Base-by-base conservation (phyloP, 1,139 yeast species). In the Meyerozyma smithsonii region DNA sequence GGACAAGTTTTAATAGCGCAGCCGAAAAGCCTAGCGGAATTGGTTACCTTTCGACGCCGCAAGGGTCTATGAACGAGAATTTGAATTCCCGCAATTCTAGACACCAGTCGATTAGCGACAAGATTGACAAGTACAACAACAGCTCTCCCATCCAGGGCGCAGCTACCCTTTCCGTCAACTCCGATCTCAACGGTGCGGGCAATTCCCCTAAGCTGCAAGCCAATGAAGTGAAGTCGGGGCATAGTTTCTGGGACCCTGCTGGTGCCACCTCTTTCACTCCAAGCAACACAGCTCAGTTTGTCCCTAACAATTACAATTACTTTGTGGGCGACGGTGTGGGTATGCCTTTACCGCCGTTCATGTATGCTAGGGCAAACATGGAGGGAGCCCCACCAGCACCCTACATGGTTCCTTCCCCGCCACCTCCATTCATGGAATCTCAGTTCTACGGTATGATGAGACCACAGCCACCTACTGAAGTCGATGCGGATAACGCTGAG, bases 181-280 rank as follows among this genome's bases (percentile, higher is more conserved):
- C 68, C 1, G 72, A 66, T 38, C 50, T 58, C 40, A 54, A 28
- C 23, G 32, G 28, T 12, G 26, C 26, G 11, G 19, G 39, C n/a
- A 40, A 35, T 11, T 28, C 25, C 6, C 20, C 54, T 8, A 51
- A 25, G 35, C 40, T 32, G 4, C 36, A 40, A 10, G 36, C 25
- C 16, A 42, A 40, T 3, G 45, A 43, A 5, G 47, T 42, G 15
- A 52, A 56, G 20, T 50, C n/a, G 3, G 34, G 49, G 12, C 73
- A 66, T 33, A 73, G 65, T 49, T 75, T 79, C 48, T 81, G 86
- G 86, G 79, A 79, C 53, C 84, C 84, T 0, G 84, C 84, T 3
- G 62, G 81, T 14, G 80, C 82, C 2, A 59, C 80, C 10, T 61
- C 80, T 2, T 80, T 80, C 51, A 77, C 79, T 14, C 53, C 53